Evolutionary conservation across 805 yeast species (phyloP).

Genomic region (Blastobotrys terrestris): DNA sequence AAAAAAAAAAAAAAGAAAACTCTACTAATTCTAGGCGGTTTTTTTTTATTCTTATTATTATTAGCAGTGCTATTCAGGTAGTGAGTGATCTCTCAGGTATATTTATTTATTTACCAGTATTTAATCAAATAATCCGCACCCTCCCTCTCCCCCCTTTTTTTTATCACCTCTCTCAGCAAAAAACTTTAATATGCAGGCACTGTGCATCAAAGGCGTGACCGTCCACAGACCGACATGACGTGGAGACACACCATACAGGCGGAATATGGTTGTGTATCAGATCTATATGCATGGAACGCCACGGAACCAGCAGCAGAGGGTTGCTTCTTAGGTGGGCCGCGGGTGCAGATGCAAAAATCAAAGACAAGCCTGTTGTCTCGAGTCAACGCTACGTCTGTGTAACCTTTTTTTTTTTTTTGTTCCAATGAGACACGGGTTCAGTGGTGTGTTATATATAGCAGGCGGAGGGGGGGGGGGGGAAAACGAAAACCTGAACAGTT

Average conservation of each 20-base stretch:
- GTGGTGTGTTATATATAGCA: background rate
- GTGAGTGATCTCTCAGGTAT: too few species aligned
- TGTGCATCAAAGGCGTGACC: background rate
- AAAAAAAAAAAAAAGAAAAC: too few species aligned
- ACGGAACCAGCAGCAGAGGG: background rate
- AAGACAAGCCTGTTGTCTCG: background rate
- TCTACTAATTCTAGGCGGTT: too few species aligned
- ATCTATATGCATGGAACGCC: background rate
- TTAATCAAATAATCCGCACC: background rate
- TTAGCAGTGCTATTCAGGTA: too few species aligned
- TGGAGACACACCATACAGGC: background rate
- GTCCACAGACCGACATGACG: background rate
- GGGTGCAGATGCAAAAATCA: background rate
- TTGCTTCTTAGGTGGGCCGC: background rate
- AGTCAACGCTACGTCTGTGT: background rate
- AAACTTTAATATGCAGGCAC: background rate
- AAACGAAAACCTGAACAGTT: background rate
- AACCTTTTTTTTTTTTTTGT: background rate
- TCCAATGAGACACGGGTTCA: background rate
- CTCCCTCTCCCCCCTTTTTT: background rate
- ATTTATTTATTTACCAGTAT: too few species aligned
- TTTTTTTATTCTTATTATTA: too few species aligned
- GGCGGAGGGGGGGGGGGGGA: background rate
- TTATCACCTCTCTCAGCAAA: too few species aligned
- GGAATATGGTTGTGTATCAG: background rate